phyloP scores from a whole-genome alignment of 495 filamentous ascomycete species.

The Clohesyomyces aquaticus region DNA sequence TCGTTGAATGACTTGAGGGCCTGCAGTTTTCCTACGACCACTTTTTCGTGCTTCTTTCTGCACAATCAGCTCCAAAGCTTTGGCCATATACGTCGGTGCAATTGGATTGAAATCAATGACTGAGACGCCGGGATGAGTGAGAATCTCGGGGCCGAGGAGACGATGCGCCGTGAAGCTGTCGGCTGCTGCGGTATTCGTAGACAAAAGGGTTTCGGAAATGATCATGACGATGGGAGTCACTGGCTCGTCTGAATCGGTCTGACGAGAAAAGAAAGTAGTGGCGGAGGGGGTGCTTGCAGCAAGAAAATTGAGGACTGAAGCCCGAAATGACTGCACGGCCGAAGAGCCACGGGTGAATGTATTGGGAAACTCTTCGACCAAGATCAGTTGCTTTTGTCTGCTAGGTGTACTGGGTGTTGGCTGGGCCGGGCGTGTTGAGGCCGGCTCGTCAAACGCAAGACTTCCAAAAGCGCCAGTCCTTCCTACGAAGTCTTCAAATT shows the following conservation, averaged over 20 bases:
- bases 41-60: conserved; percentile 78
- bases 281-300: conserved; percentile 60
- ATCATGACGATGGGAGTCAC: conserved; percentile 83
- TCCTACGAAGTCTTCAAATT: conserved; percentile 90
- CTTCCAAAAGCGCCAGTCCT: conserved; percentile 77
- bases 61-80: conserved; percentile 77
- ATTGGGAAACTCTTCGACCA: conserved; percentile 95
- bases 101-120: conserved; percentile 91
- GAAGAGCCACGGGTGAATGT: conserved; percentile 70
- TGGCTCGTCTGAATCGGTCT: conserved; percentile 37
- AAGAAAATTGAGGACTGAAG: conserved; percentile 73
- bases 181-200: conserved; percentile 71
- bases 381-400: conserved; percentile 61
- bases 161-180: conserved; percentile 91
- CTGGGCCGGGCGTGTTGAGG: conserved; percentile 26
- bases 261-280: conserved; percentile 42
- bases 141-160: conserved; percentile 81
- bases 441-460: conserved; percentile 58
- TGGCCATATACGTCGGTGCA: conserved; percentile 81
- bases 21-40: conserved; percentile 66
- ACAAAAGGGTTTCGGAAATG: conserved; percentile 82
- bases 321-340: conserved; percentile 72
- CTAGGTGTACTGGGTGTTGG: conserved; percentile 35
- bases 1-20: conserved; percentile 70
- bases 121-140: conserved; percentile 71